These are phyloP conservation scores for Telfairia occidentalis DNA, from an alignment of 331 rosid genomes.

Conservation along the genomic window DNA sequence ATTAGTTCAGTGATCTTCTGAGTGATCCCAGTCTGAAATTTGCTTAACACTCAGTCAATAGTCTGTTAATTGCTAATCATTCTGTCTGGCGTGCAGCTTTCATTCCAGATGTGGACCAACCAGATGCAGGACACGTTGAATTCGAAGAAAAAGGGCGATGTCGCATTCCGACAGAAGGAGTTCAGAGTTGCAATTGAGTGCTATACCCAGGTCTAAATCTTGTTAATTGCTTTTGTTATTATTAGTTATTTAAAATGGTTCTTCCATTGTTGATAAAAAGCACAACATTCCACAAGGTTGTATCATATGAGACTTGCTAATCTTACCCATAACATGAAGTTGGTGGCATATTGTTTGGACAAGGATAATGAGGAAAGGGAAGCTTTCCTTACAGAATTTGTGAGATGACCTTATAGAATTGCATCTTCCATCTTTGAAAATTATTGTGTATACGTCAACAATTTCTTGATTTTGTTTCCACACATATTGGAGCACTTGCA, in stretches of 20 bases:
- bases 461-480: neutral
- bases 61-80: constrained; percentile 17
- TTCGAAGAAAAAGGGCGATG: constrained; percentile 86
- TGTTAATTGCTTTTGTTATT: neutral
- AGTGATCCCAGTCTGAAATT: neutral
- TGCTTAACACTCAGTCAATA: neutral
- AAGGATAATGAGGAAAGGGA: neutral
- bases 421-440: neutral
- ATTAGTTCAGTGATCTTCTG: neutral
- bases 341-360: neutral
- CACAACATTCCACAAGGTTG: neutral
- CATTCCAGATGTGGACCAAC: constrained; percentile 96
- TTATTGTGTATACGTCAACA: neutral
- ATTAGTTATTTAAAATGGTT: neutral
- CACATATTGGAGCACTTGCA: constrained; percentile 24
- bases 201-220: constrained; percentile 51
- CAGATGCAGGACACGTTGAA: constrained; percentile 78
- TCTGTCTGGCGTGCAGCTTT: constrained; percentile 44
- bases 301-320: neutral
- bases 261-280: neutral
- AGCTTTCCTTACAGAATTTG: neutral
- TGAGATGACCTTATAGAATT: neutral
- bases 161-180: constrained; percentile 68
- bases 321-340: neutral
- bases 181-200: constrained; percentile 57